A percentile compares a stretch with the other conserved stretches of the same genome.
phyloP scores from a whole-genome alignment of 1,284 basidiomycete genomes.

The Leccinum solheimii region DNA sequence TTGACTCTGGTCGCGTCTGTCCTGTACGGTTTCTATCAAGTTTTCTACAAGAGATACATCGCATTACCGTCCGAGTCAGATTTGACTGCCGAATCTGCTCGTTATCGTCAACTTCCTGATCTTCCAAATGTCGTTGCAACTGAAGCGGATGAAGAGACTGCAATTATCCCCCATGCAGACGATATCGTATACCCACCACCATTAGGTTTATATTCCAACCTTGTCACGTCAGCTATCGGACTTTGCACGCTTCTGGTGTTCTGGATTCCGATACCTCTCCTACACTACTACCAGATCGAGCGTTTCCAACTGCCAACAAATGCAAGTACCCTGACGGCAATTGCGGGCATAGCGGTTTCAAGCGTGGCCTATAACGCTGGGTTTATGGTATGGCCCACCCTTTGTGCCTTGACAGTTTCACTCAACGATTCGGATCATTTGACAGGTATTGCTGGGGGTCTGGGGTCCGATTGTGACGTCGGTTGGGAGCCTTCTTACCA shows the following conservation, averaged over 20 bases:
- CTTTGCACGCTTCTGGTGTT: slow-evolving; percentile 61
- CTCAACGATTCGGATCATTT: slow-evolving; percentile 7
- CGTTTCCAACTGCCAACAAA: slow-evolving; percentile 59
- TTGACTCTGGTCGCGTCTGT: slow-evolving; percentile 72
- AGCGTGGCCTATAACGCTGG: slow-evolving; percentile 76
- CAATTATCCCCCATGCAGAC: slow-evolving; percentile 13
- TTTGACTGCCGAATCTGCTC: slow-evolving; percentile 37
- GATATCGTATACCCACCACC: slow-evolving; percentile 56
- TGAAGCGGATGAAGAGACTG: slow-evolving; percentile 23
- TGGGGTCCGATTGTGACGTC: slow-evolving; percentile 88
- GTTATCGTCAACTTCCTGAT: slow-evolving; percentile 47
- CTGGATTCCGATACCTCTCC: slow-evolving; percentile 72
- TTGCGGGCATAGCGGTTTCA: slow-evolving; percentile 61
- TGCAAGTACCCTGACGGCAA: slow-evolving; percentile 43
- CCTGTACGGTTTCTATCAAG: slow-evolving; percentile 68
- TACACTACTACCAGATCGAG: slow-evolving; percentile 62
- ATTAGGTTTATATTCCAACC: slow-evolving; percentile 77
- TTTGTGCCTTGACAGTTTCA: neutral
- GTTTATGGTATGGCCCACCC: slow-evolving; percentile 58
- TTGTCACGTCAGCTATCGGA: slow-evolving; percentile 70
- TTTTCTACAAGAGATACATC: slow-evolving; percentile 78
- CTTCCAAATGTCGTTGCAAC: slow-evolving; percentile 32
- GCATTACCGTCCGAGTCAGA: slow-evolving; percentile 64
- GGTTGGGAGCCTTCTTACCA: slow-evolving; percentile 80
- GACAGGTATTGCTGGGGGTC: slow-evolving; percentile 68